phyloP scores from a whole-genome alignment of 179 eudicot genomes.

The Actinidia chinensis region DNA sequence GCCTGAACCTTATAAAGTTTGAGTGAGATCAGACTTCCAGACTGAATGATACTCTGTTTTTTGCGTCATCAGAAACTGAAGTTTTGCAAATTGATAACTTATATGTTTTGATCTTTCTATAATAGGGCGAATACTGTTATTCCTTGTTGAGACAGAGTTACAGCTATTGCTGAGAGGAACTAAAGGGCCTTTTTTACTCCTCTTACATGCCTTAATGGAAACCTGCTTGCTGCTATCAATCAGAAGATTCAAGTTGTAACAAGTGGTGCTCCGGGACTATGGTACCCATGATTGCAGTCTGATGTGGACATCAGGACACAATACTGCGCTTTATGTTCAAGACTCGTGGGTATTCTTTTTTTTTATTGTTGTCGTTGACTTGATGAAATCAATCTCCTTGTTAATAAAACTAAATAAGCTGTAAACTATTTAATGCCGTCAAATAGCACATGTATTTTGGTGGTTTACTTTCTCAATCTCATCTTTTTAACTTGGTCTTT shows the following conservation, averaged over 20 bases:
- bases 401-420: no score
- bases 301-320: constrained; percentile 99
- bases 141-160: constrained; percentile 87
- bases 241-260: constrained; percentile 93
- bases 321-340: constrained; percentile 93
- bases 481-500: not conserved
- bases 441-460: not conserved
- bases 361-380: constrained; percentile 93
- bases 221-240: constrained; percentile 92
- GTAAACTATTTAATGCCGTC: constrained; percentile 51
- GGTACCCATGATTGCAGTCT: constrained; percentile 87
- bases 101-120: no score
- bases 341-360: constrained; percentile 98
- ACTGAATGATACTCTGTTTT: no score
- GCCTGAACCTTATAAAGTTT: no score
- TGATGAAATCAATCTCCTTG: constrained; percentile 94
- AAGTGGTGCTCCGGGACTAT: constrained; percentile 97
- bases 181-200: constrained; percentile 94
- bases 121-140: constrained; percentile 85
- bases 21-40: no score
- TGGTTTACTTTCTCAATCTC: not conserved
- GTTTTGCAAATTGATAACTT: no score
- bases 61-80: no score
- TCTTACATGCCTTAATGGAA: constrained; percentile 87
- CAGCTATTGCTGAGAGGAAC: constrained; percentile 95